A percentile compares a stretch with the other conserved stretches of the same genome.
phyloP scores from a whole-genome alignment of 148 eudicot genomes.

The Rheum nobile region DNA sequence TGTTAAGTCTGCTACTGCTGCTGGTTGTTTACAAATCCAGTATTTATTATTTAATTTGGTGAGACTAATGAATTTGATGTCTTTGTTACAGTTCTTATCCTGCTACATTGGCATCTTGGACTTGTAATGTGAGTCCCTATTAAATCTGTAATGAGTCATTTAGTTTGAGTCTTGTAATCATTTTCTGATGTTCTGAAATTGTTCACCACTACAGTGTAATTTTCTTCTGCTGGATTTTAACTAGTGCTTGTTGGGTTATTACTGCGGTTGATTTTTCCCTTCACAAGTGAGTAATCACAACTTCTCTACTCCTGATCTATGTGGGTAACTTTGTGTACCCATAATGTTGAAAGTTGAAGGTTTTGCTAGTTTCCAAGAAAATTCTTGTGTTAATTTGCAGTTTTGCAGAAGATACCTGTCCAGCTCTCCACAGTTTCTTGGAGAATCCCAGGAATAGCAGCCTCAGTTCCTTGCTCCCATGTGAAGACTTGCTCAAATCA shows the following conservation, averaged over 20 bases:
- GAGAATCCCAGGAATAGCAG: slow-evolving; percentile 21
- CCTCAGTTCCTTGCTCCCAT: slow-evolving; percentile 22
- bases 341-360: background rate
- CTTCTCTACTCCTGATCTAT: background rate
- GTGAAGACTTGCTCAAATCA: slow-evolving; percentile 10
- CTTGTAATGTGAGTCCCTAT: slow-evolving; percentile 37
- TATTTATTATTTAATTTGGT: slow-evolving; percentile 1
- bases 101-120: no score
- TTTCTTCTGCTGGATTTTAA: slow-evolving; percentile 32
- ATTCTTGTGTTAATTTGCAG: no score
- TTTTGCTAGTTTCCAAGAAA: slow-evolving; percentile 8
- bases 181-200: background rate
- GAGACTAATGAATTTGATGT: slow-evolving; percentile 31
- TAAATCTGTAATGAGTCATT: background rate
- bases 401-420: slow-evolving; percentile 37
- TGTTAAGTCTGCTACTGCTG: background rate
- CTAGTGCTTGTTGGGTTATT: slow-evolving; percentile 30
- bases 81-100: slow-evolving; percentile 42
- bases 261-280: no score
- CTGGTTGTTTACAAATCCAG: background rate
- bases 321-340: slow-evolving; percentile 9
- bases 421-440: slow-evolving; percentile 31
- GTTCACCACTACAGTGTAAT: slow-evolving; percentile 17
- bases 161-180: no score
- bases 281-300: slow-evolving; percentile 22